Evolutionary conservation across 345 rosid species (phyloP), one percentile per base, ranked within the genome.

Genomic region (Eucalyptus pauciflora): DNA sequence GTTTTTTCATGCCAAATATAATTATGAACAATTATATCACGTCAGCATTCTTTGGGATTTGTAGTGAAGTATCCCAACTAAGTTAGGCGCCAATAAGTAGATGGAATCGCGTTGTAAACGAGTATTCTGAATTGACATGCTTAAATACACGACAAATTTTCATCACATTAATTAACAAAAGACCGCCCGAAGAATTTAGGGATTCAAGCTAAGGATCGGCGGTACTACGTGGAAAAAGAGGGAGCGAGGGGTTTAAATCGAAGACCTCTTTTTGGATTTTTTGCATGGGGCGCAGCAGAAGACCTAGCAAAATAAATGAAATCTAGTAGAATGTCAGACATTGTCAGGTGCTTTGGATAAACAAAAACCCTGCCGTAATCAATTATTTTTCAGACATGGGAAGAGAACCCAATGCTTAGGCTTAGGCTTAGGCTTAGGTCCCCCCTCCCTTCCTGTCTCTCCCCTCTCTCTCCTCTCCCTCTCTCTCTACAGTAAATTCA

Each of bases 251-350:
- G 45, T 85, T 86, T 31, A 15, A 33, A 87, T 76, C 48, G 2
- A 76, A 41, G 48, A 76, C 27, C 48, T 37, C 22, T 37, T 18
- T 18, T 5, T 10, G 24, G 10, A 24, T 71, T 20, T 76, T 31
- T 31, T 88, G 33, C 83, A 15, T 88, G 33, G 89, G 69, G 85
- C 24, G 86, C 43, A 45, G 76, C 37, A 88, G 85, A 80, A 80
- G 37, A 88, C 86, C 69, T 24, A 76, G 89, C 76, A 83, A 83
- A 67, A 88, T 37, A n/a, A 69, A 60, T 58, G 79, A 87, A 87
- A 62, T 87, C 76, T 58, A 29, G 86, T 50, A 87, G 90, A 89
- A 89, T 89, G 90, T 89, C 90, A 89, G 90, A 81, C 31, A 22
- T 11, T 46, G 90, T 89, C 90, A 89, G 89, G 85, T 43, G 37